A percentile compares a stretch with the other conserved stretches of the same genome.
Evolutionary conservation across 345 rosid genomes (phyloP).

Genomic region (Salix dunnii): DNA sequence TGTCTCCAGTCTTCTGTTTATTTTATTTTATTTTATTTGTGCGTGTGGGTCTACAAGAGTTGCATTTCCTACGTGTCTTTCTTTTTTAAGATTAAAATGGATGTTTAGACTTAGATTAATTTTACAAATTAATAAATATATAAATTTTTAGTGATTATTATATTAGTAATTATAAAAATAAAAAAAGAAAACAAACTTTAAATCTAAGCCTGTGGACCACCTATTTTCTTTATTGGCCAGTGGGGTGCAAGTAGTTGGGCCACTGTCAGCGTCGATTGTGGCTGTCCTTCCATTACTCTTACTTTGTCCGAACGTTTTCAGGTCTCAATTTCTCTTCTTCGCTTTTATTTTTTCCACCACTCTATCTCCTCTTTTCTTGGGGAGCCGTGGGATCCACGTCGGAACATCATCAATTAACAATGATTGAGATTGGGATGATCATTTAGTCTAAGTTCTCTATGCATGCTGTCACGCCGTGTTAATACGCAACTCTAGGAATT

Average conservation of each 20-base stretch:
- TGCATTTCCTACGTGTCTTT: no score
- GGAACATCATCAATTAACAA: not conserved
- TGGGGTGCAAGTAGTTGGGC: slow-evolving; percentile 15
- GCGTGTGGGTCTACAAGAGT: not conserved
- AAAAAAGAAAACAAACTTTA: no score
- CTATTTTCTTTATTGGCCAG: slow-evolving; percentile 1
- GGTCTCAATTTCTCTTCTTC: not conserved
- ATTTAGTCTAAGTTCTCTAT: no score
- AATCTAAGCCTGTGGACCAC: no score
- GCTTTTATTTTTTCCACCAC: not conserved
- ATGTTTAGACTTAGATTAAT: no score
- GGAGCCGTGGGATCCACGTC: slow-evolving; percentile 37
- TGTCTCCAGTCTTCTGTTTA: not conserved
- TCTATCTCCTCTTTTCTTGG: slow-evolving; percentile 33
- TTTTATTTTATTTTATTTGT: not conserved
- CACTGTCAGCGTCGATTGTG: slow-evolving; percentile 28
- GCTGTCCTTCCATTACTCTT: not conserved
- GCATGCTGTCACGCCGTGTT: no score
- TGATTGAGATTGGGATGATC: not conserved
- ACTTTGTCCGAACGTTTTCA: not conserved
- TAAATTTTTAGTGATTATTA: no score
- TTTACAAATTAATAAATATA: no score
- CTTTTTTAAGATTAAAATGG: no score
- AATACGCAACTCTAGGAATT: no score
- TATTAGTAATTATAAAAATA: no score